Percentiles rank a stretch among this genome's conserved stretches.
Conservation (phyloP, 2,329 filamentous ascomycete genomes). For the Aaosphaeria arxii region DNA sequence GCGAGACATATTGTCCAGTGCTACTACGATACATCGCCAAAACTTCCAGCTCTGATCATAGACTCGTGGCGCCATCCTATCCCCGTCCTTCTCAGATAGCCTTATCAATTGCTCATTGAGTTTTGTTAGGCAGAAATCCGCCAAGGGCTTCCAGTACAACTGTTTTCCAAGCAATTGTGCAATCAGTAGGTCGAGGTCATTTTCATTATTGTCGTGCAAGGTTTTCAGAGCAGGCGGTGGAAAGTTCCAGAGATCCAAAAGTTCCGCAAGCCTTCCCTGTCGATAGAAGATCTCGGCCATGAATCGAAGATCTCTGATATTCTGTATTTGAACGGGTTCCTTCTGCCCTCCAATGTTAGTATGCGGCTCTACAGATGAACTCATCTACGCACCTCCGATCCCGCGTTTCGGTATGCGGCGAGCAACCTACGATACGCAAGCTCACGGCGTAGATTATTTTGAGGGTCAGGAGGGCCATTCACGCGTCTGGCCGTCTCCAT, state of each 20-base stretch:
- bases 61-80: no score
- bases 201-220: conserved; percentile 17
- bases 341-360: conserved; percentile 9
- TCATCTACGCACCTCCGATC: no score
- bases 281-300: conserved; percentile 28
- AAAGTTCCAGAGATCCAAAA: conserved; percentile 21
- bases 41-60: no score
- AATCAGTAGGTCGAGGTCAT: conserved; percentile 19
- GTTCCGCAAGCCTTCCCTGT: conserved; percentile 19
- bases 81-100: no score
- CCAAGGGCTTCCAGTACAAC: conserved; percentile 1
- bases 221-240: conserved; percentile 12
- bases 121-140: no score
- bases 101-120: no score
- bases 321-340: conserved; percentile 22
- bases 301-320: conserved; percentile 32
- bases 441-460: not conserved
- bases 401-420: not conserved
- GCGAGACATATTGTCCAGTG: no score
- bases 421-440: not conserved
- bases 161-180: conserved; percentile 9
- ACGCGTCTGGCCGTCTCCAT: no score
- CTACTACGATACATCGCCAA: no score
- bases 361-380: no score
- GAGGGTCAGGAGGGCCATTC: not conserved